These are phyloP conservation scores for Exophiala oligosperma DNA, from an alignment of 2,329 filamentous ascomycete species.

Conservation along the genomic window DNA sequence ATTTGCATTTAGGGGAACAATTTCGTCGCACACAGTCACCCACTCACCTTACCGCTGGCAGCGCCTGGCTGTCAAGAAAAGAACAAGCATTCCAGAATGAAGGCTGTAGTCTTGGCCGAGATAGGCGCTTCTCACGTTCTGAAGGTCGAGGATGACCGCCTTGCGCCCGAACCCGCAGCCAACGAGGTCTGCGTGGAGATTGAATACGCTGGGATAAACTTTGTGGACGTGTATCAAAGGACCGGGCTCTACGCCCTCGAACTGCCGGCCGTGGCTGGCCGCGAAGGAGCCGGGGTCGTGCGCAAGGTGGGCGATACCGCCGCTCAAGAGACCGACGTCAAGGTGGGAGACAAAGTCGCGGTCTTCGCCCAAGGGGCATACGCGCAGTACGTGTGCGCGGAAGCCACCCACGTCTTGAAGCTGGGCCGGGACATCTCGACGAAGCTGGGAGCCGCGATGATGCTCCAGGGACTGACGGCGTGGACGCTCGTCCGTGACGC, in stretches of 20 bases:
- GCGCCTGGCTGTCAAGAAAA: too few relatives aligned
- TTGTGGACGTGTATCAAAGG: slow-evolving; percentile 5
- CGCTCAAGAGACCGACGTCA: not conserved
- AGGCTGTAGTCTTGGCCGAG: too few relatives aligned
- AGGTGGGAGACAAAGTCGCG: slow-evolving; percentile 2
- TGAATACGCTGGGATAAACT: slow-evolving; percentile 1
- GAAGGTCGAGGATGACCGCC: not conserved
- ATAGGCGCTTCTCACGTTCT: too few relatives aligned
- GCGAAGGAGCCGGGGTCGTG: slow-evolving; percentile 4
- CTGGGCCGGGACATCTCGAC: not conserved
- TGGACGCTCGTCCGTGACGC: not conserved
- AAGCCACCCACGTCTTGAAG: not conserved
- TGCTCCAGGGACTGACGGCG: slow-evolving; percentile 2
- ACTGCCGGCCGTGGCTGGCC: not conserved
- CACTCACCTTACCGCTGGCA: too few relatives aligned
- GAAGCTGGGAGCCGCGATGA: not conserved
- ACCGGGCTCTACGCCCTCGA: not conserved
- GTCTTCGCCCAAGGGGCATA: not conserved
- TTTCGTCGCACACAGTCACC: too few relatives aligned
- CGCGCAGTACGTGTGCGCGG: not conserved
- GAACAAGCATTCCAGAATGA: too few relatives aligned
- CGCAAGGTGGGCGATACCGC: not conserved
- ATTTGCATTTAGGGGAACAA: too few relatives aligned
- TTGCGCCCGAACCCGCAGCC: not conserved
- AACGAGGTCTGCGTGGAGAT: not conserved